Evolutionary conservation across 257 asterid genomes (phyloP), one percentile per base, ranked within the genome.

Genomic region (Linderniella brevidens): DNA sequence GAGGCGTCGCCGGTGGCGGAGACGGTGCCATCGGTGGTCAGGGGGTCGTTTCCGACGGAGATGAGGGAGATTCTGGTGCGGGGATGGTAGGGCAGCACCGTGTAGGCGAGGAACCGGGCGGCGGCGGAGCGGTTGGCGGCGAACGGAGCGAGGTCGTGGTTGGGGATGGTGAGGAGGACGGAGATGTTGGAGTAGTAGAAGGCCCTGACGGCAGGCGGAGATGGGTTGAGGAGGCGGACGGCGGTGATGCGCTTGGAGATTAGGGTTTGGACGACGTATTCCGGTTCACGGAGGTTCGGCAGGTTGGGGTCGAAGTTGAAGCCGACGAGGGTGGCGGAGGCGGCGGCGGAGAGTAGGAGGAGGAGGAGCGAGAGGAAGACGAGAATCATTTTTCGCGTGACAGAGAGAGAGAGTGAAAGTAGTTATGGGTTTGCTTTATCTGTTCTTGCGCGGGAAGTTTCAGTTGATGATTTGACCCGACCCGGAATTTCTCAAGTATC

Each of bases 141-240:
- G 66, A 87, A 80, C 60, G 78, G 56, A 11, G 80, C 57, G 53
- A 87, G 50, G 41, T 71, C 59, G 68, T 49, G 13, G 55, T 87
- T 87, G 35, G 95, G 93, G 35, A 76, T 68, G 49, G 95, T 49
- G 73, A 88, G 76, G 53, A 80, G 77, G 37, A 88, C 69, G 13
- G 74, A 60, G 67, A 88, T 88, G 63, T 83, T 75, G 61, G 92
- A 64, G 84, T 78, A 78, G 12, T 92, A 69, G 72, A 83, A 83
- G 10, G 95, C 81, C 19, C 95, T 81, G 52, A 87, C 69, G 66
- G 80, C 70, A 47, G 70, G 60, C 0, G 95, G 93, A 1, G 74
- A 67, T 1, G 95, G 95, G 46, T 83, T 36, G 18, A 78, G 50
- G 50, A 87, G 63, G 20, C 79, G 79, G 52, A 87, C 83, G 64